Conservation (phyloP, 495 filamentous ascomycete species). For the Baudoinia panamericana region DNA sequence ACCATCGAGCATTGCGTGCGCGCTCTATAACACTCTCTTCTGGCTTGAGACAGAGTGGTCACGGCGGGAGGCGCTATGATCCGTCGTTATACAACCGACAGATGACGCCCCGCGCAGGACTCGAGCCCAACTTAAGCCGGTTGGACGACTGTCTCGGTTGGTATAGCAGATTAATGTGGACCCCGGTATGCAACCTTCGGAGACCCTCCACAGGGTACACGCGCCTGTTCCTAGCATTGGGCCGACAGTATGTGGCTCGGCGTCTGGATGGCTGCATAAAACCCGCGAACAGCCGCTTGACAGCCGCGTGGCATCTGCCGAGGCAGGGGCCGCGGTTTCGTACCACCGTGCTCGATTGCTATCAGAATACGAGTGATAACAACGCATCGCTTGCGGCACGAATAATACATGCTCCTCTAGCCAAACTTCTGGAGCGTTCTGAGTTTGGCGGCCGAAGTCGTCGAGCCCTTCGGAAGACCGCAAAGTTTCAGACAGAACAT, state of each 20-base stretch:
- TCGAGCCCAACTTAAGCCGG: too few species aligned
- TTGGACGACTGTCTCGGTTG: too few species aligned
- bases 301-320: conserved; percentile 1
- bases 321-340: background rate
- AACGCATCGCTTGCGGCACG: too few species aligned
- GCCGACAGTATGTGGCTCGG: background rate
- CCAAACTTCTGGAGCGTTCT: too few species aligned
- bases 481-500: background rate
- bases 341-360: too few species aligned
- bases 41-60: background rate
- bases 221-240: background rate
- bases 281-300: conserved; percentile 1
- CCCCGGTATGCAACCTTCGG: background rate
- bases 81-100: background rate
- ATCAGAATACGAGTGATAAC: too few species aligned
- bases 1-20: background rate
- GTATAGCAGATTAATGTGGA: background rate
- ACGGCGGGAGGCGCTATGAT: background rate
- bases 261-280: background rate
- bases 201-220: background rate
- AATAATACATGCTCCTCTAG: too few species aligned
- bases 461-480: too few species aligned
- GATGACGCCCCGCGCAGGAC: background rate
- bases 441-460: too few species aligned
- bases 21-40: background rate